Evolutionary conservation across 805 yeast genomes (phyloP), one percentile per base, ranked within the genome.

Genomic region (Metschnikowia santaceciliae): DNA sequence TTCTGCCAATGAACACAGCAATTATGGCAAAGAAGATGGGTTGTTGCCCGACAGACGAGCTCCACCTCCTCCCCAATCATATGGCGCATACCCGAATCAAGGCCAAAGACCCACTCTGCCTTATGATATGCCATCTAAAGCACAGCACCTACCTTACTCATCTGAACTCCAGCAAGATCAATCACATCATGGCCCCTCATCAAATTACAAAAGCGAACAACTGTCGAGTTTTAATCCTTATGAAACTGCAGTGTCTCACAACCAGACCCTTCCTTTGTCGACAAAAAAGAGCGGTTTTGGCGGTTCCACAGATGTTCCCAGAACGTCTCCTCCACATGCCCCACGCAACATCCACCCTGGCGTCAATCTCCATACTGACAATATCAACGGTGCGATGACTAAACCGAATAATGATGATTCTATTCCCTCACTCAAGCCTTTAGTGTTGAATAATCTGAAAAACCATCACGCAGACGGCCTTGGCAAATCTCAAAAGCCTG

Each of bases 31-130:
- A 43, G 43, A 42, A 20, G 39, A 43, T 11, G 76, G 69, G 32
- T 59, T 79, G 51, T 65, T 75, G 2, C 83, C 84, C 6, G 68
- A 68, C 57, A 72, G 86, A 66, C 73, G 71, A 51, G 84, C 86
- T 1, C 86, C 85, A 5, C 74, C 81, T 6, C 84, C 83, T 2
- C 83, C 83, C 13, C 46, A 32, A 33, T 14, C 19, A 40, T 11
- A n/a, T 26, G 33, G 17, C 3, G 22, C 44, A 17, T n/a, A 15
- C 15, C 19, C 44, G 32, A 33, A 14, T 15, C 35, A 26, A 15
- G 13, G 26, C 4, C 23, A 32, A 20, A 32, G 23, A 14, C 47
- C 13, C 13, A 13, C 14, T 17, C 42, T n/a, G 42, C 48, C 26
- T 30, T 15, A 22, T 33, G 38, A 42, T n/a, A 20, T 19, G 15